Evolutionary conservation across 768 basidiomycete species (phyloP).

Genomic region (Tylopilus rubrobrunneus): DNA sequence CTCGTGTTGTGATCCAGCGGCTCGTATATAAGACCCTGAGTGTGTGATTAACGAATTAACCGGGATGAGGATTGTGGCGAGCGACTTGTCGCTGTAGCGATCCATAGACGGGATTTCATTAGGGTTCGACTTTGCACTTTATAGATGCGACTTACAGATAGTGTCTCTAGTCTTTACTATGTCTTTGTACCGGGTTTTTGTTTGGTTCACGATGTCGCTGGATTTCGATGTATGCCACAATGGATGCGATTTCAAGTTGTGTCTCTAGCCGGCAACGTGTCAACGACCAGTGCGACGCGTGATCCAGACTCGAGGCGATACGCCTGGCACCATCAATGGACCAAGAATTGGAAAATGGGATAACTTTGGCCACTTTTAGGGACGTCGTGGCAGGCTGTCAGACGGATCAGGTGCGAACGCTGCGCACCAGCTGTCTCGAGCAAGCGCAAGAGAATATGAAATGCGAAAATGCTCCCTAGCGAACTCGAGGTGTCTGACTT

Average conservation of each 20-base stretch:
- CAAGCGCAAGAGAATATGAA: conserved; percentile 17
- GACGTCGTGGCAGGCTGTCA: conserved; percentile 4
- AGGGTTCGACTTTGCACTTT: conserved; percentile 3
- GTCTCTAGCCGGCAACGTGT: conserved; percentile 17
- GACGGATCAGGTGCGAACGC: conserved; percentile 11
- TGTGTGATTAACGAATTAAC: conserved; percentile 17
- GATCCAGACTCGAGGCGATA: conserved; percentile 19
- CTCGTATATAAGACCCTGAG: conserved; percentile 27
- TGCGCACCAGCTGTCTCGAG: conserved; percentile 9
- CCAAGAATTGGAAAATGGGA: conserved; percentile 10
- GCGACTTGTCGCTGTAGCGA: conserved; percentile 7
- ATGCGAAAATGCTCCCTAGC: conserved; percentile 12
- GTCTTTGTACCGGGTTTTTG: background rate
- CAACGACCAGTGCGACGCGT: conserved; percentile 3
- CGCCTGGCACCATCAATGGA: conserved; percentile 8
- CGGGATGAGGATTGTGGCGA: conserved; percentile 6
- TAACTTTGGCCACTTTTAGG: background rate
- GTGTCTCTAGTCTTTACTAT: conserved; percentile 1
- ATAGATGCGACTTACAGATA: conserved; percentile 20
- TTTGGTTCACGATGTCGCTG: background rate
- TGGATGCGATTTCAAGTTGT: background rate
- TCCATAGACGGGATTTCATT: conserved; percentile 20
- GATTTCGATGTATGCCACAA: background rate
- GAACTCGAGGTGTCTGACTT: background rate
- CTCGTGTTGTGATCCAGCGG: conserved; percentile 20